Evolutionary conservation across 768 basidiomycete species (phyloP), one percentile per base, ranked within the genome.

Genomic region (Ramaria sp.): DNA sequence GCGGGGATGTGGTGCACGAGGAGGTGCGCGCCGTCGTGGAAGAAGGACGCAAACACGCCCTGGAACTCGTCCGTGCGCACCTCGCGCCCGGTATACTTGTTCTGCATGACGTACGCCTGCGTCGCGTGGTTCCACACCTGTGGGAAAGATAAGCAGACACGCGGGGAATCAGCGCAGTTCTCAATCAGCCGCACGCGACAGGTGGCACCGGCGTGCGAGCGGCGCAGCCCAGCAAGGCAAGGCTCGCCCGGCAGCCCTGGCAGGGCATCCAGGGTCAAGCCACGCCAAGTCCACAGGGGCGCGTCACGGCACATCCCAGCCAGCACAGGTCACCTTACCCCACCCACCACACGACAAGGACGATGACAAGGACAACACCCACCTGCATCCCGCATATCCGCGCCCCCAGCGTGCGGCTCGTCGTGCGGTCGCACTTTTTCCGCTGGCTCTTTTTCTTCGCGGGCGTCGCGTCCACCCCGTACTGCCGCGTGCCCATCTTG

Each of bases 401-500:
- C 19, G 95, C 90, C 3, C 96, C 96, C 46, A 97, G 71, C 13
- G 83, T 79, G 62, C 90, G 76, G 68, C 93, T 97, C 20, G 96
- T 98, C 52, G 96, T 97, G 54, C 87, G 78, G 67, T 96, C 93
- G 67, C 96, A 98, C 72, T 99, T 99, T 72, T 96, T 96, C 54
- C 94, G 82, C 73, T 99, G 96, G 67, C 94, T 97, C 74, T 88
- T 93, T 80, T 96, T 97, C 75, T 99, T 99, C 53, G 82, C 75
- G 1, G 84, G 72, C 9, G 86, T 88, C 24, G 96, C 96, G 63
- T 96, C 91, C 73, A 95, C 88, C 19, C 96, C 96, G 70, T 98
- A 97, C 72, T 99, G 96, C 34, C 96, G 78, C 31, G 94, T 97
- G n/a, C 96, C 96, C 96, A 98, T 98, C 76, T 99, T 99, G 64